Percentiles rank a stretch among this genome's conserved stretches.
Conservation (phyloP, 106 monocot species). For the Phalaenopsis aphrodite region DNA sequence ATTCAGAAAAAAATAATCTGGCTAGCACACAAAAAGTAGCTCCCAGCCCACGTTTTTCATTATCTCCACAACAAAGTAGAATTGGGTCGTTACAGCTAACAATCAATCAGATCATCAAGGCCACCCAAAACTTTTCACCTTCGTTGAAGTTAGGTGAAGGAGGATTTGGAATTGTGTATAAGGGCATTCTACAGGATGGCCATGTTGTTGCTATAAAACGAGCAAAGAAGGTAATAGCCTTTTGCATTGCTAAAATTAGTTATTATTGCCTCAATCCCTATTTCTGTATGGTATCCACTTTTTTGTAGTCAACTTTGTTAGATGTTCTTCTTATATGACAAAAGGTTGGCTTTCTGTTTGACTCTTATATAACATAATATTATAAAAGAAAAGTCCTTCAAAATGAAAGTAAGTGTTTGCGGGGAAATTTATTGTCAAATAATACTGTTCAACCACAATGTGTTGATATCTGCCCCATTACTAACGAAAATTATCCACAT, state of each 20-base stretch:
- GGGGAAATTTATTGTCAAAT: not conserved
- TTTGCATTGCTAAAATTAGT: not conserved
- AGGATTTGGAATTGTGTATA: slow-evolving; percentile 76
- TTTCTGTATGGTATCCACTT: not conserved
- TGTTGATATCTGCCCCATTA: not conserved
- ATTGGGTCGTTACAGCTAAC: slow-evolving; percentile 52
- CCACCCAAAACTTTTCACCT: slow-evolving; percentile 75
- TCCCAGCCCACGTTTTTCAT: slow-evolving; percentile 71
- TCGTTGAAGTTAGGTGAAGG: slow-evolving; percentile 58
- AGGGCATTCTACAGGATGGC: slow-evolving; percentile 59
- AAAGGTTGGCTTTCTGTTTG: not conserved
- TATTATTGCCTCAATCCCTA: not conserved
- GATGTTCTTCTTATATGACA: not conserved
- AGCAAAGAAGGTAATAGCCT: slow-evolving; percentile 64
- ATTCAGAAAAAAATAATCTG: slow-evolving; percentile 15
- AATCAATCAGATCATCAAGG: slow-evolving; percentile 49
- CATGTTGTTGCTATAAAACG: slow-evolving; percentile 66
- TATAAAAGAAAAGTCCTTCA: not conserved
- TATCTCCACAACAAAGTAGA: slow-evolving; percentile 41
- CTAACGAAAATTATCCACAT: not conserved
- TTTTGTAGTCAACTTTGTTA: not conserved
- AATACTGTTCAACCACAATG: not conserved
- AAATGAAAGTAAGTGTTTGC: not conserved
- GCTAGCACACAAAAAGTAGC: slow-evolving; percentile 41
- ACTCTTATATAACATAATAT: not conserved